Evolutionary conservation across 768 basidiomycete genomes (phyloP).

Genomic region (Tephrocybe sp.): DNA sequence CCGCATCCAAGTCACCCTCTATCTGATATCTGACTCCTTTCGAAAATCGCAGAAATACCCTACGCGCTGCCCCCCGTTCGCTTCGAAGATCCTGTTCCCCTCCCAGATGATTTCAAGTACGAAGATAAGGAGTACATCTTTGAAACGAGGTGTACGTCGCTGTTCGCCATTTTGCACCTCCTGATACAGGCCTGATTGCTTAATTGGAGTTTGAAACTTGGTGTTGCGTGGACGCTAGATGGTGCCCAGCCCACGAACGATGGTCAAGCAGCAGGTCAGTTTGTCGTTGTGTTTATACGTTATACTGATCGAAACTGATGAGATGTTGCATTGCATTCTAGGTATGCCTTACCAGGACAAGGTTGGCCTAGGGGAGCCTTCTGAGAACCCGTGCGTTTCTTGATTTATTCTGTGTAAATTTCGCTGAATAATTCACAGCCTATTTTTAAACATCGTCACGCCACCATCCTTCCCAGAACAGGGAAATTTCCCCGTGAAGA

Average conservation of each 20-base stretch:
- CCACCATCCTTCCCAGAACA: conserved; percentile 52
- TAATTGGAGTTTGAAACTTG: too few species aligned
- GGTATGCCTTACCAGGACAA: conserved; percentile 53
- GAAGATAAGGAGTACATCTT: conserved; percentile 58
- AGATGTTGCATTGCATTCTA: conserved; percentile 20
- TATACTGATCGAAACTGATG: not conserved
- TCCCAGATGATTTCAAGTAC: conserved; percentile 58
- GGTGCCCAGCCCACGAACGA: conserved; percentile 63
- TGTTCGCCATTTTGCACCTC: too few species aligned
- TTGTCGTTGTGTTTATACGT: not conserved
- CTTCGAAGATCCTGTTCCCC: conserved; percentile 60
- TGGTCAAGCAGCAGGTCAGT: conserved; percentile 63
- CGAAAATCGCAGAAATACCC: conserved; percentile 55
- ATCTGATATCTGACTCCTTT: not conserved
- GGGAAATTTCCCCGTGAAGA: conserved; percentile 58
- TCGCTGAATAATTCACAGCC: conserved; percentile 37
- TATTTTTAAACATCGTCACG: conserved; percentile 65
- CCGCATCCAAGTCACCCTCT: not conserved
- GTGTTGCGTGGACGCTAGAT: conserved; percentile 37
- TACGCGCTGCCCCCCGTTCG: conserved; percentile 67
- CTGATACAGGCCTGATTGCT: too few species aligned
- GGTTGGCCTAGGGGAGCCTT: conserved; percentile 65
- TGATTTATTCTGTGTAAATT: too few species aligned
- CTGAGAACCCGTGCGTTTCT: conserved; percentile 63
- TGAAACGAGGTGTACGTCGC: conserved; percentile 54